Conservation (phyloP, 495 filamentous ascomycete species). For the Neurospora sp. region DNA sequence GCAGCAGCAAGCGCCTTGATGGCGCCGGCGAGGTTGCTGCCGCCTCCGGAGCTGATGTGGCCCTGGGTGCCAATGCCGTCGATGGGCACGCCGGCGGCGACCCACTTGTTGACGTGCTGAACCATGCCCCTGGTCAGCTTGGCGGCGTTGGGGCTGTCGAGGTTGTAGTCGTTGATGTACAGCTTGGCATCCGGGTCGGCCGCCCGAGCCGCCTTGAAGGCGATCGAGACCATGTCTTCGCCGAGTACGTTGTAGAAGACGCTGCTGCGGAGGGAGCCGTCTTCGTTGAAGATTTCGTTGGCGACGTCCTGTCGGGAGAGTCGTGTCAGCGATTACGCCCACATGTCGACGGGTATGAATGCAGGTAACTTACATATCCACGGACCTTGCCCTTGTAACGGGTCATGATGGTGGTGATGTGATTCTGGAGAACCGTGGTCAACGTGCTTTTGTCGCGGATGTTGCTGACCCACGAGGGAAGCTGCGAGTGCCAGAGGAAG, state of each 20-base stretch:
- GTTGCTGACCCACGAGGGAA: slow-evolving; percentile 48
- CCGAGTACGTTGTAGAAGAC: slow-evolving; percentile 53
- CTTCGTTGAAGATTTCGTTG: slow-evolving; percentile 63
- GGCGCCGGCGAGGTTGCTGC: slow-evolving; percentile 34
- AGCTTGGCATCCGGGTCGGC: slow-evolving; percentile 51
- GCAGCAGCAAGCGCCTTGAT: slow-evolving; percentile 46
- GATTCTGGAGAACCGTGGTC: slow-evolving; percentile 47
- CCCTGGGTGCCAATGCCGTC: slow-evolving; percentile 64
- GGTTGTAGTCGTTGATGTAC: slow-evolving; percentile 66
- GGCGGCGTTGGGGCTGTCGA: slow-evolving; percentile 31
- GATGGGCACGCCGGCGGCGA: slow-evolving; percentile 55
- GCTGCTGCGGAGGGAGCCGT: slow-evolving; percentile 43
- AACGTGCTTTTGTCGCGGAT: slow-evolving; percentile 42
- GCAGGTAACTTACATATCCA: slow-evolving; percentile 36
- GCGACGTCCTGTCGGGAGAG: slow-evolving; percentile 42
- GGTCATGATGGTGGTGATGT: slow-evolving; percentile 45
- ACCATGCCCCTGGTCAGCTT: slow-evolving; percentile 55
- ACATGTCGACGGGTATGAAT: neutral
- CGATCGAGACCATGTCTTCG: slow-evolving; percentile 47
- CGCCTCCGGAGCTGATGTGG: slow-evolving; percentile 45
- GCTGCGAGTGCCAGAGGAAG: slow-evolving; percentile 54
- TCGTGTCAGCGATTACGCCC: neutral
- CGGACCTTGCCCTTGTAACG: slow-evolving; percentile 55
- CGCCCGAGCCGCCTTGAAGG: slow-evolving; percentile 48
- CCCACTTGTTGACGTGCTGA: slow-evolving; percentile 54